These are phyloP conservation scores for Gnomoniopsis sp. DNA, from an alignment of 2,329 filamentous ascomycete genomes.

Conservation along the genomic window DNA sequence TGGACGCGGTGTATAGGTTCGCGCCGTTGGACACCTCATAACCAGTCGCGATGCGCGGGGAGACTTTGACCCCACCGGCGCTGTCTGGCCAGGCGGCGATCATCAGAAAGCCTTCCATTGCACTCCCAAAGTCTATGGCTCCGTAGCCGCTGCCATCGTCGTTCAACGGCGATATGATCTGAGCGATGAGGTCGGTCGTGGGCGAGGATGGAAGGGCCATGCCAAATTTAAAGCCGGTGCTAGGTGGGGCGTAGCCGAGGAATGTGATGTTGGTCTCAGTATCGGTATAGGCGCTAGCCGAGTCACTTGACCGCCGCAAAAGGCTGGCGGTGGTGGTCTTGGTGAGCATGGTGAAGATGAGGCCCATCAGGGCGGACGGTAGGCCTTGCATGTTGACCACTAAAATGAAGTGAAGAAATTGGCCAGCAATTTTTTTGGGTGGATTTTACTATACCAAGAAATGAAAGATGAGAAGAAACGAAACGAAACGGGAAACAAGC, in stretches of 20 bases:
- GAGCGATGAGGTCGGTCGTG: conserved; percentile 15
- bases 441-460: neutral
- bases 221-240: conserved; percentile 15
- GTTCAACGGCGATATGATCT: conserved; percentile 18
- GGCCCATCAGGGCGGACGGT: neutral
- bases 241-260: conserved; percentile 11
- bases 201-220: conserved; percentile 16
- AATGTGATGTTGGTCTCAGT: conserved; percentile 16
- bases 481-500: neutral
- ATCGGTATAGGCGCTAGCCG: conserved; percentile 13
- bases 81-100: conserved; percentile 46
- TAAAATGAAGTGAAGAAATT: conserved; percentile 7
- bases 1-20: conserved; percentile 36
- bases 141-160: conserved; percentile 17
- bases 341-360: conserved; percentile 7
- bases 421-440: conserved; percentile 11
- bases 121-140: conserved; percentile 15
- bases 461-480: neutral
- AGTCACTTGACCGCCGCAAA: neutral
- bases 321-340: neutral
- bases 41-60: conserved; percentile 26
- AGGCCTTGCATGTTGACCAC: conserved; percentile 5
- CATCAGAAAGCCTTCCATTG: conserved; percentile 32
- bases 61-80: conserved; percentile 30
- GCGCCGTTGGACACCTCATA: conserved; percentile 40